These are phyloP conservation scores for Delitschia confertaspora DNA, from an alignment of 495 filamentous ascomycete species.

Conservation along the genomic window DNA sequence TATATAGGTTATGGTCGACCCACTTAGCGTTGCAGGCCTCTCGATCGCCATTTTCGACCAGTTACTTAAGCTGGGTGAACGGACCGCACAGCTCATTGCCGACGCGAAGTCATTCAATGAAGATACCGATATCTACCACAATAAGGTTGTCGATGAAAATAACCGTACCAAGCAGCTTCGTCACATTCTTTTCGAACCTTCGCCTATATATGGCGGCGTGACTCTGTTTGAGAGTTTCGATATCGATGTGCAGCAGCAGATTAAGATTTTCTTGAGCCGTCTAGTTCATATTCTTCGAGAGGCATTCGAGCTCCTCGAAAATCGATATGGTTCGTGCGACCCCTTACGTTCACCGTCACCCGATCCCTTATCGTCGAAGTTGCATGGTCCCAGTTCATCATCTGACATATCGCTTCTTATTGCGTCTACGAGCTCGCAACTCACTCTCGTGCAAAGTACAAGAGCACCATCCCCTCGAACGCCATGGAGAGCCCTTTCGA, in stretches of 20 bases:
- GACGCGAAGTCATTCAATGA: slow-evolving; percentile 19
- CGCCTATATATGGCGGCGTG: slow-evolving; percentile 2
- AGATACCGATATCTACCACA: slow-evolving; percentile 5
- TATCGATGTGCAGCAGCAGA: slow-evolving; percentile 13
- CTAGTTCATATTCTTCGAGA: slow-evolving; percentile 6
- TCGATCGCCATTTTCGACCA: slow-evolving; percentile 13
- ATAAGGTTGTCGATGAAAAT: slow-evolving; percentile 8
- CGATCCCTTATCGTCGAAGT: too few species aligned
- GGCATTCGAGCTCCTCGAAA: slow-evolving; percentile 10
- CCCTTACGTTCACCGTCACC: too few species aligned
- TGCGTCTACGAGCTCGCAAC: too few species aligned
- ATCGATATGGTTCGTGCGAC: slow-evolving; percentile 2
- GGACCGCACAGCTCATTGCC: slow-evolving; percentile 6
- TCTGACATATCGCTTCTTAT: too few species aligned
- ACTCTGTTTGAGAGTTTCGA: slow-evolving; percentile 16
- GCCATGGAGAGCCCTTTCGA: neutral
- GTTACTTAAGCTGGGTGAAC: slow-evolving; percentile 13
- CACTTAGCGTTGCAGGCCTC: slow-evolving; percentile 7
- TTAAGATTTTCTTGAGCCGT: slow-evolving; percentile 6
- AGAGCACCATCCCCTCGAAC: neutral
- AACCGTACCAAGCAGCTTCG: slow-evolving; percentile 8
- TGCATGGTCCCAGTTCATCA: too few species aligned
- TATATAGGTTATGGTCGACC: too few species aligned
- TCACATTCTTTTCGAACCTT: slow-evolving; percentile 3
- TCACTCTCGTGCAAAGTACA: neutral